phyloP scores from a whole-genome alignment of 1,284 basidiomycete genomes.

The Ustilago curta region DNA sequence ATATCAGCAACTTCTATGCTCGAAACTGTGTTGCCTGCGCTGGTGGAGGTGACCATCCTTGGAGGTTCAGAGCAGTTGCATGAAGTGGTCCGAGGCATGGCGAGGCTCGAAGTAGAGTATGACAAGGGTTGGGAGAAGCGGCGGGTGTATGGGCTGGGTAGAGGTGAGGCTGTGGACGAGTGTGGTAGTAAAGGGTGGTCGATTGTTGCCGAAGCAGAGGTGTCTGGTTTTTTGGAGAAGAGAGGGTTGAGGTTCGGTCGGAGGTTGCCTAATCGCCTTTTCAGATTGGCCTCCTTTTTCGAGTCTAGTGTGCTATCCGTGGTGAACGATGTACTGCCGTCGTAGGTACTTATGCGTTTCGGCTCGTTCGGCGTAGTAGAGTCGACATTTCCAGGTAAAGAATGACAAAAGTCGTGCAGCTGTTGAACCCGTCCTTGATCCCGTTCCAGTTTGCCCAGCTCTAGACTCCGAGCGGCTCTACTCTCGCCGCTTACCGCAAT shows the following conservation, averaged over 20 bases:
- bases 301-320: not conserved
- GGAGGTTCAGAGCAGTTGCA: constrained; percentile 1
- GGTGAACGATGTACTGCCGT: too few relatives aligned
- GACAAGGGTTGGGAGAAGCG: constrained; percentile 18
- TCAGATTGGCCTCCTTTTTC: too few relatives aligned
- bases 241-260: too few relatives aligned
- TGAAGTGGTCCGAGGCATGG: not conserved
- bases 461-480: not conserved
- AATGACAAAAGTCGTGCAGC: constrained; percentile 36
- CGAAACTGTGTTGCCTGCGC: not conserved
- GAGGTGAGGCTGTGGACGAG: not conserved
- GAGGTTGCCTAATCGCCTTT: too few relatives aligned
- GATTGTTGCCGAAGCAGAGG: not conserved
- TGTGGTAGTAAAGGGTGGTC: not conserved
- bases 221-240: too few relatives aligned
- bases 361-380: too few relatives aligned
- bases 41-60: not conserved
- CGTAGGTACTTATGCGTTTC: too few relatives aligned
- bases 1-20: constrained; percentile 26
- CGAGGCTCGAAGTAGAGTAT: constrained; percentile 1
- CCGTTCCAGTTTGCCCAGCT: not conserved
- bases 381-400: constrained; percentile 2
- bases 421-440: constrained; percentile 19
- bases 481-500: not conserved
- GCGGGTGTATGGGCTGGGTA: not conserved